phyloP scores from a whole-genome alignment of 108 stramenopile genomes.

The Skeletonema costatum region DNA sequence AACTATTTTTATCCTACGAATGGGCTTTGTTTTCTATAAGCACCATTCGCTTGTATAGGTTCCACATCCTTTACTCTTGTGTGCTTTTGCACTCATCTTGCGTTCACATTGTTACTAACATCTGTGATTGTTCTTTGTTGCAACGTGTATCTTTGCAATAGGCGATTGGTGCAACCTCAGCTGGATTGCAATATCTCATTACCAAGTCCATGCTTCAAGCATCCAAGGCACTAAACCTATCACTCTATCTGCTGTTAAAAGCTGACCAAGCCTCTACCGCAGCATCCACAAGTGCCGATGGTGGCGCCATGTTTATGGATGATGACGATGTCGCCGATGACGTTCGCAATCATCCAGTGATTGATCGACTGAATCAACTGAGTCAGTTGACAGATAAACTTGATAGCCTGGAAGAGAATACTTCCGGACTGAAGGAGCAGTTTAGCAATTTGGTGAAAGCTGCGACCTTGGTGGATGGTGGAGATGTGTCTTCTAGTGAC shows the following conservation, averaged over 20 bases:
- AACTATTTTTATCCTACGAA: slow-evolving; percentile 75
- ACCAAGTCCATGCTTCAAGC: slow-evolving; percentile 73
- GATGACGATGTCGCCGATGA: slow-evolving; percentile 24
- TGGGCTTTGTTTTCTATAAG: slow-evolving; percentile 28
- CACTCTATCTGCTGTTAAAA: slow-evolving; percentile 82
- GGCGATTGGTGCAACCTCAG: slow-evolving; percentile 76
- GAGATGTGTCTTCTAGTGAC: slow-evolving; percentile 30
- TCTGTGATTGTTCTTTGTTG: background rate
- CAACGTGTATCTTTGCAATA: slow-evolving; percentile 13
- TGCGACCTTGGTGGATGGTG: slow-evolving; percentile 55
- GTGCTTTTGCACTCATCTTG: background rate
- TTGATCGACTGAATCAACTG: slow-evolving; percentile 74
- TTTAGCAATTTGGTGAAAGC: slow-evolving; percentile 74
- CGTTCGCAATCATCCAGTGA: slow-evolving; percentile 79
- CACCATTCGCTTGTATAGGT: slow-evolving; percentile 76
- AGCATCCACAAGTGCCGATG: slow-evolving; percentile 2
- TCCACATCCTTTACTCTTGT: slow-evolving; percentile 22
- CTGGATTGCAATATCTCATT: slow-evolving; percentile 74
- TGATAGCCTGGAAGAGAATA: slow-evolving; percentile 58
- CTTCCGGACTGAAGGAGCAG: slow-evolving; percentile 55
- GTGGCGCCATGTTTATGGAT: slow-evolving; percentile 9
- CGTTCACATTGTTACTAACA: background rate
- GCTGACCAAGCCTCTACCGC: slow-evolving; percentile 33
- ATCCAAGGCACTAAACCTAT: slow-evolving; percentile 72
- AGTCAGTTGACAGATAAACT: slow-evolving; percentile 62